Evolutionary conservation across 2,329 filamentous ascomycete genomes (phyloP).

Genomic region (Leptographium flavum): DNA sequence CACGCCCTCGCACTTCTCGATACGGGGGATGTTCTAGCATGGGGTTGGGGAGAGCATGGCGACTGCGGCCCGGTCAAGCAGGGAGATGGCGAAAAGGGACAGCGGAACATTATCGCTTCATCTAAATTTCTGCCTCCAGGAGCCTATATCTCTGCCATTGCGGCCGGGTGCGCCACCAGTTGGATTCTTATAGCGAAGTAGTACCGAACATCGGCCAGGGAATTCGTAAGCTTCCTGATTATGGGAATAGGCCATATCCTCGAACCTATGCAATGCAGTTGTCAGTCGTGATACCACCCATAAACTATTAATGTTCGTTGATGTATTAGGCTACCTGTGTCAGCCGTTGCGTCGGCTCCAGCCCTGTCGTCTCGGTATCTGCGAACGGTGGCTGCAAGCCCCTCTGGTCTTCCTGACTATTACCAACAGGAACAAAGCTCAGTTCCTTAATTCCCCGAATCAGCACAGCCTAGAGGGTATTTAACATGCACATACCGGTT

Average conservation of each 20-base stretch:
- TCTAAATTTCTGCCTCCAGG: conserved; percentile 36
- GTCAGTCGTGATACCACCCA: neutral
- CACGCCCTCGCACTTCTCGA: conserved; percentile 63
- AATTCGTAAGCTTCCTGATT: neutral
- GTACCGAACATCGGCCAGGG: no score
- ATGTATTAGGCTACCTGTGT: conserved; percentile 38
- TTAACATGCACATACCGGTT: conserved; percentile 33
- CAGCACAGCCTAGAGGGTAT: neutral
- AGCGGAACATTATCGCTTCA: conserved; percentile 53
- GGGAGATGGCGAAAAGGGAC: conserved; percentile 53
- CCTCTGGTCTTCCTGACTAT: conserved; percentile 17
- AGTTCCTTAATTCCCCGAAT: conserved; percentile 5
- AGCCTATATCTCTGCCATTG: conserved; percentile 44
- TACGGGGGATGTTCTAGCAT: conserved; percentile 56
- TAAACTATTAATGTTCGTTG: conserved; percentile 13
- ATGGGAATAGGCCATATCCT: conserved; percentile 19
- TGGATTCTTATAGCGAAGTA: conserved; percentile 39
- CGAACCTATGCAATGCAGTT: no score
- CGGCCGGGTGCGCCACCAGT: conserved; percentile 82
- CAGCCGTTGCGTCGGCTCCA: conserved; percentile 62
- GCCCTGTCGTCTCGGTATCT: conserved; percentile 17
- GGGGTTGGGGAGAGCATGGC: conserved; percentile 97
- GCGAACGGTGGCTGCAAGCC: conserved; percentile 3
- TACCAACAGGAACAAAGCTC: conserved; percentile 25
- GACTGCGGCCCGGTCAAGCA: conserved; percentile 57